Base-by-base conservation (phyloP, 805 yeast species). In the Sugiyamaella floridensis region DNA sequence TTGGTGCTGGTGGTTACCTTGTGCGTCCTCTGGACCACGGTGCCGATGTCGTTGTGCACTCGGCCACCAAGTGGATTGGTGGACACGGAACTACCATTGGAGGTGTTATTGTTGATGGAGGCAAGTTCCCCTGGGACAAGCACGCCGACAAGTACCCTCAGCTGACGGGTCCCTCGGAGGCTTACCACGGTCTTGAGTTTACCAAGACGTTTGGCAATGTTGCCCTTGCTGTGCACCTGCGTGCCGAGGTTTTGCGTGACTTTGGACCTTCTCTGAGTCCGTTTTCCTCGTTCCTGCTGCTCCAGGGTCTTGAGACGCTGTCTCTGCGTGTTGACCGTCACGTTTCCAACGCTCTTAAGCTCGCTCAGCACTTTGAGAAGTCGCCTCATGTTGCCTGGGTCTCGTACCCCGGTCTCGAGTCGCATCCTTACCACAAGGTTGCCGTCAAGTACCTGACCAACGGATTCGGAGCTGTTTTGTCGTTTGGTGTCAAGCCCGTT, bases 41-140 rank as follows among this genome's bases (percentile, higher is more conserved):
- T 60, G 97, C 89, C 46, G 97, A 90, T 68, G 85, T 90, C 59
- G 85, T 92, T 34, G 86, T 86, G 18, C 96, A 90, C 70, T 89
- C 97, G 56, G 96, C 97, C 51, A 90, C 98, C 55, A 90, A 90
- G 71, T 92, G 97, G 97, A 90, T 90, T 60, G 96, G 96, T 58
- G 98, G 97, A 55, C 97, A 90, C 67, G 97, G 98, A 67, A 89
- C 86, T 53, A 88, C 97, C 44, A 83, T 90, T 69, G 97, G 86
- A 50, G 98, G 98, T 76, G 86, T 84, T 50, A 77, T 92, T 59
- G 77, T 92, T 47, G 97, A 92, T 68, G 81, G 89, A 40, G 97
- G 97, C 60, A 90, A 86, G 48, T 92, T 92, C 77, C 95, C 92
- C 64, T 92, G 96, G 90, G 75, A 78, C 53, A 79, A 87, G 58